Percentiles rank a stretch among this genome's conserved stretches.
Conservation (phyloP, 768 basidiomycete genomes). For the Galerina marginata region DNA sequence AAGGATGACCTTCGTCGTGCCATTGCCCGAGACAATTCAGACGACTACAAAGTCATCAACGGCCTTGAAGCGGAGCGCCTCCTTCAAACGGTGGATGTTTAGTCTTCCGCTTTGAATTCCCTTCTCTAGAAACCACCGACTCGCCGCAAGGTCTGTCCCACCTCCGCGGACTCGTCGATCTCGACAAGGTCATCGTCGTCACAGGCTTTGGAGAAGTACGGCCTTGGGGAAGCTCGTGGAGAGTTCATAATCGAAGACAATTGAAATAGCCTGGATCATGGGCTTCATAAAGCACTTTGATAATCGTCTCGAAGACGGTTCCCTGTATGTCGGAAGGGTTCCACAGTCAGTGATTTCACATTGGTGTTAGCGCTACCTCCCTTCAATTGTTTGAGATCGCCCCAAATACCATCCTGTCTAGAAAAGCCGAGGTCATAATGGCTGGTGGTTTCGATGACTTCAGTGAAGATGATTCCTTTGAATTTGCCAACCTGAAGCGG, state of each 20-base stretch:
- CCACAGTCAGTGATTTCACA: constrained; percentile 6
- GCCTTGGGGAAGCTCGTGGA: constrained; percentile 98
- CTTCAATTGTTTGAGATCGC: constrained; percentile 98
- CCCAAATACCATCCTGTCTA: constrained; percentile 89
- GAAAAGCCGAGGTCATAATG: constrained; percentile 99
- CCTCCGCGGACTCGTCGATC: constrained; percentile 87
- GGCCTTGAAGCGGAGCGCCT: constrained; percentile 93
- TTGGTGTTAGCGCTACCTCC: constrained; percentile 78
- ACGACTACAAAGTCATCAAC: constrained; percentile 90
- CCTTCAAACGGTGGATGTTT: constrained; percentile 89
- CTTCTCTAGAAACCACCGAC: constrained; percentile 74
- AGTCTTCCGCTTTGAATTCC: constrained; percentile 97
- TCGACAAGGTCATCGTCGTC: constrained; percentile 95
- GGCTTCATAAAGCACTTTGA: constrained; percentile 99
- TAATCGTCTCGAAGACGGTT: constrained; percentile 91
- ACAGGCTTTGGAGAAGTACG: constrained; percentile 98
- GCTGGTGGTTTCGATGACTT: constrained; percentile 99
- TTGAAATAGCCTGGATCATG: constrained; percentile 99
- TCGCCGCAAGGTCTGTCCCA: constrained; percentile 74
- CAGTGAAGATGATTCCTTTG: constrained; percentile 97
- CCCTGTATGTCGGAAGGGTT: constrained; percentile 97
- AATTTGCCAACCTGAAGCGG: constrained; percentile 99
- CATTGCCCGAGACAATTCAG: constrained; percentile 90
- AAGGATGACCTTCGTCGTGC: constrained; percentile 94
- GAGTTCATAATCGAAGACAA: constrained; percentile 95